Evolutionary conservation across 75 land plant species (phyloP).

Genomic region (Adiantum capillusveneris): DNA sequence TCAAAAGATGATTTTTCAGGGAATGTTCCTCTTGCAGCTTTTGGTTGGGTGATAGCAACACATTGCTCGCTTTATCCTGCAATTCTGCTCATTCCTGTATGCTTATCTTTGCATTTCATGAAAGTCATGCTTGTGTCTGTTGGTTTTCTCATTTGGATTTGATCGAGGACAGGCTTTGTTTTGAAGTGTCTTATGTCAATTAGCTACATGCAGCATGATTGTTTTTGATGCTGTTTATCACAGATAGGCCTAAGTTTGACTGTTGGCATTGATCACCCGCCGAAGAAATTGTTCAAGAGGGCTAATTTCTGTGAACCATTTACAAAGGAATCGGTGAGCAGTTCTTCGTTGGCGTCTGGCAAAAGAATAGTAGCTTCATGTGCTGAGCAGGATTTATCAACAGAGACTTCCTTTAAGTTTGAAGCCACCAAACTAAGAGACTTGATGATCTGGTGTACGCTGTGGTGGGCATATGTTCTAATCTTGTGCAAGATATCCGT

Average conservation of each 20-base stretch:
- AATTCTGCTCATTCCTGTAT: constrained; percentile 64
- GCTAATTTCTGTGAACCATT: not conserved
- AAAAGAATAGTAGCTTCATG: not conserved
- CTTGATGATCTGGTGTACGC: constrained; percentile 56
- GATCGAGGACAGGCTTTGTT: too few species aligned
- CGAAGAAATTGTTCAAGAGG: constrained; percentile 2
- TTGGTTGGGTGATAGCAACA: constrained; percentile 76
- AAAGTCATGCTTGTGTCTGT: too few species aligned
- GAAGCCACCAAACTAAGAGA: constrained; percentile 32
- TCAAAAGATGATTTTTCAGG: constrained; percentile 29
- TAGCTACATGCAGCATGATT: too few species aligned
- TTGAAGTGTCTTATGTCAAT: too few species aligned
- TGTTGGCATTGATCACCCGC: constrained; percentile 1
- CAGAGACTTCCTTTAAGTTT: constrained; percentile 9
- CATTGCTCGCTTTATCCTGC: constrained; percentile 85
- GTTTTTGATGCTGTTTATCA: not conserved
- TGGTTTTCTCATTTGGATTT: too few species aligned
- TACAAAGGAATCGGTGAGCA: not conserved
- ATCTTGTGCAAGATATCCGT: constrained; percentile 51
- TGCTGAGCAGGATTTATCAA: not conserved
- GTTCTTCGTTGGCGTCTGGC: not conserved
- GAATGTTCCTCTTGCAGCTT: constrained; percentile 62
- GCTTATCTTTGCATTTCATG: not conserved
- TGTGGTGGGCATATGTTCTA: constrained; percentile 63
- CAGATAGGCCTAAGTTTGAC: not conserved